phyloP scores from a whole-genome alignment of 2,329 filamentous ascomycete genomes.

The Tolypocladium sp. region DNA sequence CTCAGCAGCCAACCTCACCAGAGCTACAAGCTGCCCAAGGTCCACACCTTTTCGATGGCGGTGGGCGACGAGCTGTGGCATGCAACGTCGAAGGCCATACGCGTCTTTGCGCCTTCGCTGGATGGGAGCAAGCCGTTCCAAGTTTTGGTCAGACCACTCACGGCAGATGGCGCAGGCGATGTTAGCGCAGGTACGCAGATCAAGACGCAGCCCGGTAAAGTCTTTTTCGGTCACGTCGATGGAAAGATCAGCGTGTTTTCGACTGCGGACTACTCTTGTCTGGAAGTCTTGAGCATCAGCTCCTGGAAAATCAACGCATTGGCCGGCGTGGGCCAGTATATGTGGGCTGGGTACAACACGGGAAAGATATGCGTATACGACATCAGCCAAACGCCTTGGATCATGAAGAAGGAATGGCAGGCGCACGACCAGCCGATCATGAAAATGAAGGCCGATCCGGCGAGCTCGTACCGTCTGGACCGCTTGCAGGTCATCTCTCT shows the following conservation, averaged over 20 bases:
- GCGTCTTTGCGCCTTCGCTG: conserved; percentile 68
- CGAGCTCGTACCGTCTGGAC: conserved; percentile 78
- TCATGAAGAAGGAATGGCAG: conserved; percentile 87
- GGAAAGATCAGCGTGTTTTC: conserved; percentile 95
- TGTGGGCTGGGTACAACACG: conserved; percentile 94
- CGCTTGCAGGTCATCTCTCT: conserved; percentile 78
- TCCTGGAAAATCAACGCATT: conserved; percentile 92
- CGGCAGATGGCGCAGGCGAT: conserved; percentile 68
- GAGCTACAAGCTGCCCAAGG: conserved; percentile 68
- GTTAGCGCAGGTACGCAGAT: conserved; percentile 76
- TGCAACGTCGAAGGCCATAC: conserved; percentile 76
- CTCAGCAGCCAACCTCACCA: conserved; percentile 62
- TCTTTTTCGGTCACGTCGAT: conserved; percentile 87
- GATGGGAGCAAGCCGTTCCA: conserved; percentile 65
- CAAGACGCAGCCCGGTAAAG: conserved; percentile 63
- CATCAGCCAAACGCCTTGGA: conserved; percentile 72
- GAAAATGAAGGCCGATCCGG: conserved; percentile 66
- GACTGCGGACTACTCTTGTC: conserved; percentile 61
- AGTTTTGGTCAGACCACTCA: conserved; percentile 61
- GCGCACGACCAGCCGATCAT: conserved; percentile 79
- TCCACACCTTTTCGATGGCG: conserved; percentile 81
- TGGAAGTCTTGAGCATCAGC: conserved; percentile 78
- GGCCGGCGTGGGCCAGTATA: conserved; percentile 66
- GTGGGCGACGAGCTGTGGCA: conserved; percentile 83
- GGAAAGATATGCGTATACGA: conserved; percentile 94